Percentiles rank a stretch among this genome's conserved stretches.
Conservation (phyloP, 2,329 filamentous ascomycete species). For the Pseudocercospora fuligena region DNA sequence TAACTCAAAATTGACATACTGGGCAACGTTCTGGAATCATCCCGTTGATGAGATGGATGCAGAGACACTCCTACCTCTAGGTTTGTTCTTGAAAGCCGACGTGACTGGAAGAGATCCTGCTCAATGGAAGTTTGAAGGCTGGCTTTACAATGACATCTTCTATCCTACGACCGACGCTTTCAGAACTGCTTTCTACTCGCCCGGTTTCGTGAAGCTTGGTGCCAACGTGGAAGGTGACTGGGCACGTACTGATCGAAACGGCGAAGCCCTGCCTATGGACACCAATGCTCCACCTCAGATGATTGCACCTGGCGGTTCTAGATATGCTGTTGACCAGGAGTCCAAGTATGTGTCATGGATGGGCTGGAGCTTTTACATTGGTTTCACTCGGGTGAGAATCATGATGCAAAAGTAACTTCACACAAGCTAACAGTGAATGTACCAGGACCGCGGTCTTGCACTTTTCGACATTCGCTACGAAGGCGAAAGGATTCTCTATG, state of each 20-base stretch:
- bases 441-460: slow-evolving; percentile 52
- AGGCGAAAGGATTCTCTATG: slow-evolving; percentile 61
- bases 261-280: slow-evolving; percentile 50
- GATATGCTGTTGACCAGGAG: slow-evolving; percentile 51
- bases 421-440: background rate
- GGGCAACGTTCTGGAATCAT: slow-evolving; percentile 53
- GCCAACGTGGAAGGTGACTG: slow-evolving; percentile 56
- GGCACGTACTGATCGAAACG: slow-evolving; percentile 50
- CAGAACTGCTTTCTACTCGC: slow-evolving; percentile 49
- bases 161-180: slow-evolving; percentile 58
- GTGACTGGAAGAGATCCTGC: slow-evolving; percentile 57
- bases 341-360: slow-evolving; percentile 36
- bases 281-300: slow-evolving; percentile 59
- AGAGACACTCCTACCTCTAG: slow-evolving; percentile 52
- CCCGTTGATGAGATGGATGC: slow-evolving; percentile 49
- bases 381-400: slow-evolving; percentile 43
- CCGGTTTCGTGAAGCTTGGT: slow-evolving; percentile 54
- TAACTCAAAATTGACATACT: slow-evolving; percentile 46
- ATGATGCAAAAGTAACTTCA: background rate
- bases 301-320: slow-evolving; percentile 49
- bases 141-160: slow-evolving; percentile 61
- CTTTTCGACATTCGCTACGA: slow-evolving; percentile 61
- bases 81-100: slow-evolving; percentile 50
- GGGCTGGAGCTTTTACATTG: slow-evolving; percentile 53
- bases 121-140: slow-evolving; percentile 57